Conservation (phyloP, 2,329 filamentous ascomycete genomes). For the Lachnellula arida region DNA sequence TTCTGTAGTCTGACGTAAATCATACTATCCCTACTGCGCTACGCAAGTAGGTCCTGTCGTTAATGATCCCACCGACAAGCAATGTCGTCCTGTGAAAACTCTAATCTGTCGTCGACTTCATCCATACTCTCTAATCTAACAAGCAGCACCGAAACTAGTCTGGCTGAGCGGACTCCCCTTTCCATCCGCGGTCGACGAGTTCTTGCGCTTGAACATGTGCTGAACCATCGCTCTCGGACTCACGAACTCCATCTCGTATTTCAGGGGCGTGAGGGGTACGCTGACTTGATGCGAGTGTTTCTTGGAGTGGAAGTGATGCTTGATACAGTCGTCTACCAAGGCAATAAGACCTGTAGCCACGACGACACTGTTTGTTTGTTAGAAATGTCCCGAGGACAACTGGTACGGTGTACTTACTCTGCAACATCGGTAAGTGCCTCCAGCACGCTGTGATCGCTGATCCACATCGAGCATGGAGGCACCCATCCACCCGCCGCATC, state of each 20-base stretch:
- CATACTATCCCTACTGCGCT: background rate
- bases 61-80: background rate
- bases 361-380: constrained; percentile 60
- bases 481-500: constrained; percentile 81
- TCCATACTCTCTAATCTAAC: background rate
- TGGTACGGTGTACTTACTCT: constrained; percentile 58
- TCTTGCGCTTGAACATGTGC: constrained; percentile 53
- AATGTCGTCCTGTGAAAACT: background rate
- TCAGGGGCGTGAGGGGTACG: constrained; percentile 46
- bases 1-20: background rate
- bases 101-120: background rate
- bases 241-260: constrained; percentile 53
- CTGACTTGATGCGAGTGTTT: constrained; percentile 47
- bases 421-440: constrained; percentile 69
- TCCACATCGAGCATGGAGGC: constrained; percentile 85
- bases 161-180: constrained; percentile 17
- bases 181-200: background rate
- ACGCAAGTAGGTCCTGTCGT: background rate
- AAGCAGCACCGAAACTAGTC: constrained; percentile 6
- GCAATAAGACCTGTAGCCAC: constrained; percentile 85
- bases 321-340: constrained; percentile 88
- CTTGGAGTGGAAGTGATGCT: constrained; percentile 35
- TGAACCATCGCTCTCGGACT: constrained; percentile 58
- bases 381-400: background rate
- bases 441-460: constrained; percentile 69